phyloP scores from a whole-genome alignment of 2,329 filamentous ascomycete species.

The Colletotrichum noveboracense region DNA sequence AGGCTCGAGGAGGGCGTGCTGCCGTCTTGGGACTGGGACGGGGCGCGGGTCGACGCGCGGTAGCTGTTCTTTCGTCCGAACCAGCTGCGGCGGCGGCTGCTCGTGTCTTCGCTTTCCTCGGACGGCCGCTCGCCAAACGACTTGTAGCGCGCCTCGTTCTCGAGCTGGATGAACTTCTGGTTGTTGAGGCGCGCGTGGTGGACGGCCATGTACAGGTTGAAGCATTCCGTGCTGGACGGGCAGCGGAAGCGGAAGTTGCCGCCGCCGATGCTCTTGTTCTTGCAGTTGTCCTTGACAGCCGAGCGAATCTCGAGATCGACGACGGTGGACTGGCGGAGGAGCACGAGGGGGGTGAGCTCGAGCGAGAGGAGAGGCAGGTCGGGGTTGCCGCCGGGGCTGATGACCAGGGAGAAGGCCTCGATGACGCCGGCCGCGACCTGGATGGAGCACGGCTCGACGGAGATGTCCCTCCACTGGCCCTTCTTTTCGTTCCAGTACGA shows the following conservation, averaged over 20 bases:
- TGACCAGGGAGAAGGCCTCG: slow-evolving; percentile 56
- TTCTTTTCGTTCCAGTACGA: slow-evolving; percentile 67
- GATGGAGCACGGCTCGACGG: slow-evolving; percentile 56
- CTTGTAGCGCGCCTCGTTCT: slow-evolving; percentile 72
- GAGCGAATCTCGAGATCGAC: slow-evolving; percentile 95
- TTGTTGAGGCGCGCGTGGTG: slow-evolving; percentile 92
- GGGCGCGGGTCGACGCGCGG: slow-evolving; percentile 65
- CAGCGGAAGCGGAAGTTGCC: slow-evolving; percentile 91
- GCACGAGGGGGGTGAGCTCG: slow-evolving; percentile 89
- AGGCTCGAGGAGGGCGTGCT: slow-evolving; percentile 64
- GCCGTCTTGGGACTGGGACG: slow-evolving; percentile 72
- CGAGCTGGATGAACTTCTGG: slow-evolving; percentile 78
- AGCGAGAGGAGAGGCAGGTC: slow-evolving; percentile 66
- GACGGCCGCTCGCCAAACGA: slow-evolving; percentile 67
- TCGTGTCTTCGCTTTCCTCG: slow-evolving; percentile 53
- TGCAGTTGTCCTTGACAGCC: slow-evolving; percentile 75
- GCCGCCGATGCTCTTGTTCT: slow-evolving; percentile 69
- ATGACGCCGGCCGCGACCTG: slow-evolving; percentile 63
- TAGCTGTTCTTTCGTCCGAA: slow-evolving; percentile 71
- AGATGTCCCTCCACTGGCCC: slow-evolving; percentile 65
- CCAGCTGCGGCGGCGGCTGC: slow-evolving; percentile 58
- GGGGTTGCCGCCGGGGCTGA: slow-evolving; percentile 26
- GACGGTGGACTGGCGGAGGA: slow-evolving; percentile 87
- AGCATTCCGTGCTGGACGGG: slow-evolving; percentile 76
- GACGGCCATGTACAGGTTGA: slow-evolving; percentile 82